Evolutionary conservation across 129 eudicot species (phyloP).

Genomic region (Flaveria bidentis): DNA sequence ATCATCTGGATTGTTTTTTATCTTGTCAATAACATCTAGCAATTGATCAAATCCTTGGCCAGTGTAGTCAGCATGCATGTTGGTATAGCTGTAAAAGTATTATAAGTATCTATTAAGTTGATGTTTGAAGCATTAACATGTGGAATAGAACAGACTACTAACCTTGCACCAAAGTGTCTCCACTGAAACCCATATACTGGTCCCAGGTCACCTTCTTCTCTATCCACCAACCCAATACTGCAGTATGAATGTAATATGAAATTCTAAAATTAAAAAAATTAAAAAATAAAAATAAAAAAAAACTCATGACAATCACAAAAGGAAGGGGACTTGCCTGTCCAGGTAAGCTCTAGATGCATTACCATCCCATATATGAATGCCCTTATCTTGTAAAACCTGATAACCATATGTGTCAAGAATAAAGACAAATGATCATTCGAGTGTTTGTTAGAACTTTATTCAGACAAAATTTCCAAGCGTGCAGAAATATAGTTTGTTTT

Average conservation of each 20-base stretch:
- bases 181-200: slow-evolving; percentile 96
- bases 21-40: slow-evolving; percentile 76
- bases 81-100: slow-evolving; percentile 61
- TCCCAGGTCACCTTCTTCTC: slow-evolving; percentile 97
- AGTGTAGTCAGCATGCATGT: slow-evolving; percentile 90
- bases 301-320: not conserved
- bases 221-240: slow-evolving; percentile 79
- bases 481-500: slow-evolving; percentile 9
- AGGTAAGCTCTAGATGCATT: slow-evolving; percentile 91
- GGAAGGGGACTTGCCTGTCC: slow-evolving; percentile 59
- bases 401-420: not conserved
- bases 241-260: slow-evolving; percentile 11
- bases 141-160: slow-evolving; percentile 11
- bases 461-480: not conserved
- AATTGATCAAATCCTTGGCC: slow-evolving; percentile 96
- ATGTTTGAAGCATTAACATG: slow-evolving; percentile 6
- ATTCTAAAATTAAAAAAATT: not conserved
- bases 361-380: slow-evolving; percentile 94
- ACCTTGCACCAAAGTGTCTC: slow-evolving; percentile 99
- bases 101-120: not conserved
- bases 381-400: slow-evolving; percentile 82
- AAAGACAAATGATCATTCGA: not conserved
- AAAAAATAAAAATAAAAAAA: not conserved
- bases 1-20: slow-evolving; percentile 83
- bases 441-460: not conserved